Conservation (phyloP, 768 basidiomycete genomes). For the Macrolepiota albuminosa region DNA sequence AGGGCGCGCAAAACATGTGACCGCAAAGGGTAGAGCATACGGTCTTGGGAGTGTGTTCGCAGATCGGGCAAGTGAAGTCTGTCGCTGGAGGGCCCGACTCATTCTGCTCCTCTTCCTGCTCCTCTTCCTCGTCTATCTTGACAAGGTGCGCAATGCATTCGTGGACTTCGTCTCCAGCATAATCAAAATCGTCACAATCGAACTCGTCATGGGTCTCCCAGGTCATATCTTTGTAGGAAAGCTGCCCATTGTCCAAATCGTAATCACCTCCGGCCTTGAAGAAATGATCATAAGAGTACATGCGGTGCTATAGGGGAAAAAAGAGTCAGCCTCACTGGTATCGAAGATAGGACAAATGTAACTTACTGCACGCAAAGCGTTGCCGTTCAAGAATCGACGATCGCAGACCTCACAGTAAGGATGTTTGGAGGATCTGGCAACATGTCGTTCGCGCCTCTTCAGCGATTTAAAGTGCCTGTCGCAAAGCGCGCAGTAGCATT, state of each 20-base stretch:
- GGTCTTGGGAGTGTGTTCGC: not conserved
- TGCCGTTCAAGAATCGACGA: constrained; percentile 6
- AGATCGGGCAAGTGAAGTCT: constrained; percentile 9
- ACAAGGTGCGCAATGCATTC: constrained; percentile 4
- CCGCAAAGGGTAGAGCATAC: constrained; percentile 10
- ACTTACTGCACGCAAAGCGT: constrained; percentile 5
- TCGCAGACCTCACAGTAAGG: constrained; percentile 1
- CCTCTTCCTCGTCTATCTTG: not conserved
- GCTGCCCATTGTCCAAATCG: not conserved
- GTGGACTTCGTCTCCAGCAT: not conserved
- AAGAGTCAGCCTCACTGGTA: not conserved
- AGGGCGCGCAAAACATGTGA: constrained; percentile 10
- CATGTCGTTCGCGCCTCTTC: constrained; percentile 3
- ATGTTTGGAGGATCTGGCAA: not conserved
- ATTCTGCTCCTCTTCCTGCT: constrained; percentile 5
- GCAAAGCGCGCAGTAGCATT: constrained; percentile 6
- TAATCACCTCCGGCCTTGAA: not conserved
- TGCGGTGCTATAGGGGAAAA: not conserved
- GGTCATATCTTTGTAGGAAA: not conserved
- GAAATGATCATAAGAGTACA: constrained; percentile 1
- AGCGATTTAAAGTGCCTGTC: not conserved
- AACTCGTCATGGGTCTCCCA: constrained; percentile 2
- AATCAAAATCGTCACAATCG: constrained; percentile 1
- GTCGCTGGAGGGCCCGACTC: not conserved
- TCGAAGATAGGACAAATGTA: not conserved